Conservation (phyloP, 805 yeast species). For the Hanseniaspora nectarophila region DNA sequence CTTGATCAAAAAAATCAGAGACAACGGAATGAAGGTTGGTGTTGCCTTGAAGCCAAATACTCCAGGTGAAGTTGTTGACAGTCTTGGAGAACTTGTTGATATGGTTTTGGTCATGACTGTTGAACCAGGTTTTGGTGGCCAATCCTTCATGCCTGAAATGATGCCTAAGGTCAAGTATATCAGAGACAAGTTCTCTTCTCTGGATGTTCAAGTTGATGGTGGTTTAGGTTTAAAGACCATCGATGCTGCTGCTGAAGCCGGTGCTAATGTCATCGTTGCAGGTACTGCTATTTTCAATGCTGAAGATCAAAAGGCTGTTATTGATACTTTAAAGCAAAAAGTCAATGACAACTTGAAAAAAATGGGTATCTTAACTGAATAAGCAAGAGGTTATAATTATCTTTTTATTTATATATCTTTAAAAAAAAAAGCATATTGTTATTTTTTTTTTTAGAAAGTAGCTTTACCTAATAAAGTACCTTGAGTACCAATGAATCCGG, state of each 20-base stretch:
- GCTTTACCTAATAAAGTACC: conserved; percentile 84
- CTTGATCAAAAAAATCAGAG: conserved; percentile 63
- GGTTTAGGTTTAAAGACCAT: conserved; percentile 83
- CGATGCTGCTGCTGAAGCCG: conserved; percentile 83
- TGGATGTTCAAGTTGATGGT: conserved; percentile 93
- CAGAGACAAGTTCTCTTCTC: conserved; percentile 58
- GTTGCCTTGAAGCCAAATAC: conserved; percentile 93
- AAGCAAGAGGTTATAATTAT: conserved; percentile 5
- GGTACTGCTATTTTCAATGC: conserved; percentile 92
- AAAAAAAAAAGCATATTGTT: conserved; percentile 3
- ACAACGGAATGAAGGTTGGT: conserved; percentile 80
- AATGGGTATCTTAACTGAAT: conserved; percentile 33
- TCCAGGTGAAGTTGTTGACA: conserved; percentile 67
- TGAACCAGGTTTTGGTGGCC: conserved; percentile 99
- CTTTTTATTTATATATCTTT: not conserved
- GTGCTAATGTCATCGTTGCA: conserved; percentile 96
- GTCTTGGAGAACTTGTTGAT: conserved; percentile 65
- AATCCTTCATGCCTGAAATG: conserved; percentile 87
- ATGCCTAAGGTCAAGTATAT: conserved; percentile 84
- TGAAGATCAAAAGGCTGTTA: conserved; percentile 62
- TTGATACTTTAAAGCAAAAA: conserved; percentile 50
- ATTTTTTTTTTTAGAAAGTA: conserved; percentile 31
- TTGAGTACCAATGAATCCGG: conserved; percentile 38
- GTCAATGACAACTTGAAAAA: conserved; percentile 42
- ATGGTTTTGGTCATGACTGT: conserved; percentile 98